Evolutionary conservation across 805 yeast genomes (phyloP).

Genomic region (Ogataea wickerhamii): DNA sequence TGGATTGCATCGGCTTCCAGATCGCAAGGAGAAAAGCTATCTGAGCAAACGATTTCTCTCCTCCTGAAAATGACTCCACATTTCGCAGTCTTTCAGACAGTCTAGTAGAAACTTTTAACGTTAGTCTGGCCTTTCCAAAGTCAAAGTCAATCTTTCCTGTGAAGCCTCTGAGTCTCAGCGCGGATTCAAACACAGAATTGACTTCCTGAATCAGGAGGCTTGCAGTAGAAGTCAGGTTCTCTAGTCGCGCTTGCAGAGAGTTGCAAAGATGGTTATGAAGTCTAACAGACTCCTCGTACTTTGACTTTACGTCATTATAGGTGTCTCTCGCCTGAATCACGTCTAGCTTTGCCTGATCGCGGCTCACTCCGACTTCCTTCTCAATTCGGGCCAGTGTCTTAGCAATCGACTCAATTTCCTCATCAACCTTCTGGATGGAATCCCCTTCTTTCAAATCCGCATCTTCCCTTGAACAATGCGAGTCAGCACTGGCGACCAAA

Average conservation of each 20-base stretch:
- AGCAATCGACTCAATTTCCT: constrained; percentile 46
- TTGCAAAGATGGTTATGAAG: constrained; percentile 28
- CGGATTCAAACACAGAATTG: constrained; percentile 52
- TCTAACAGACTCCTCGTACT: constrained; percentile 33
- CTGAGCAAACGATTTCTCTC: constrained; percentile 93
- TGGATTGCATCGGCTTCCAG: constrained; percentile 89
- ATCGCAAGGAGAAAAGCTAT: constrained; percentile 82
- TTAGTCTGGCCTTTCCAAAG: constrained; percentile 45
- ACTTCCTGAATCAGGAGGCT: constrained; percentile 45
- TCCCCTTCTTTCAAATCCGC: constrained; percentile 39
- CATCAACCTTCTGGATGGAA: constrained; percentile 44
- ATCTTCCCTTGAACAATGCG: constrained; percentile 46
- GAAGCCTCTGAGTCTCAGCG: constrained; percentile 65
- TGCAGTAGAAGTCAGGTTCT: constrained; percentile 39
- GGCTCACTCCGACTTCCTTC: constrained; percentile 47
- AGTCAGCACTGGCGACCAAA: constrained; percentile 29
- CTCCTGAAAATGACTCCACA: constrained; percentile 88
- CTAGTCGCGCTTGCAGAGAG: constrained; percentile 42
- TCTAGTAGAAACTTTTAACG: constrained; percentile 59
- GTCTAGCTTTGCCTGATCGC: constrained; percentile 51
- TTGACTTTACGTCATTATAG: constrained; percentile 40
- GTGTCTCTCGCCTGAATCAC: constrained; percentile 42
- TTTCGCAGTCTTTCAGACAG: constrained; percentile 57
- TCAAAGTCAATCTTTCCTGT: constrained; percentile 70
- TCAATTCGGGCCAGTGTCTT: constrained; percentile 50